Evolutionary conservation across 805 yeast species (phyloP).

Genomic region (Alloascoidea africana): DNA sequence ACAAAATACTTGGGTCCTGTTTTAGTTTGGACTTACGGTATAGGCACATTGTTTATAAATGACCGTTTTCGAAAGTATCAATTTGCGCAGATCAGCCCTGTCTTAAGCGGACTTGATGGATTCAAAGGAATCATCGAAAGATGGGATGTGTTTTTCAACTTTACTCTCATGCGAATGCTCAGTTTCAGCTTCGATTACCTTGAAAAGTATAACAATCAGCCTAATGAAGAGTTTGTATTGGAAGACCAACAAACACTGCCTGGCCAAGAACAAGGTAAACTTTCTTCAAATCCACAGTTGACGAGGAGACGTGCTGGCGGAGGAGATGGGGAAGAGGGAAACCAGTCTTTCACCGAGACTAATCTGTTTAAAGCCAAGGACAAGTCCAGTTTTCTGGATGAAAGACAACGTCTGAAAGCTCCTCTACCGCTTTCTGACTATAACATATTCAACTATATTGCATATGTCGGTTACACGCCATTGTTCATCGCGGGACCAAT

Average conservation of each 20-base stretch:
- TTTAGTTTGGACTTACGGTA: constrained; percentile 63
- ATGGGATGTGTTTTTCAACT: constrained; percentile 95
- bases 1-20: constrained; percentile 6
- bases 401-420: constrained; percentile 48
- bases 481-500: constrained; percentile 92
- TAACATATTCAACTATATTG: constrained; percentile 45
- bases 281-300: not conserved
- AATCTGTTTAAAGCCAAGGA: not conserved
- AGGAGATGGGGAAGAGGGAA: too few species aligned
- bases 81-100: constrained; percentile 25
- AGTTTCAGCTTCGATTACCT: constrained; percentile 72
- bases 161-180: constrained; percentile 70
- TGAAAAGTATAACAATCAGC: constrained; percentile 14
- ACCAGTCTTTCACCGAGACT: not conserved
- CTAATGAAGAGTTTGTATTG: not conserved
- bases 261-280: not conserved
- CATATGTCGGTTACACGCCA: constrained; percentile 77
- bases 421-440: constrained; percentile 51
- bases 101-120: constrained; percentile 39
- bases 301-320: not conserved
- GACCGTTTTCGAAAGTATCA: constrained; percentile 44
- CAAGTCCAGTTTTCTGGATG: constrained; percentile 19
- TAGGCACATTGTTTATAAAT: constrained; percentile 65
- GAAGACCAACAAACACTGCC: not conserved
- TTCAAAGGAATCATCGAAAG: constrained; percentile 67